Evolutionary conservation across 345 rosid genomes (phyloP).

Genomic region (Salix exigua): DNA sequence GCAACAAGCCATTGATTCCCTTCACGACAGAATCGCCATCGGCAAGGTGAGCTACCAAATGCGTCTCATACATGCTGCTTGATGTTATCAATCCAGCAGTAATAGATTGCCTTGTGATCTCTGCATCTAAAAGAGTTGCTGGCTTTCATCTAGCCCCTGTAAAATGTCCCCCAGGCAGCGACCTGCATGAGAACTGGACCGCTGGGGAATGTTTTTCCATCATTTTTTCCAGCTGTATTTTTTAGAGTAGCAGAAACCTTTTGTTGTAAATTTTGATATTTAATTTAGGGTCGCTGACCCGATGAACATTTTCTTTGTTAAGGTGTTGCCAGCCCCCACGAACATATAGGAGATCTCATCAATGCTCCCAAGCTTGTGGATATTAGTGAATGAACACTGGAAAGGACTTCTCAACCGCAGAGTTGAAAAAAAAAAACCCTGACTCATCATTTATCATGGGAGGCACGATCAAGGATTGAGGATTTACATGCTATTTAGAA

Average conservation of each 20-base stretch:
- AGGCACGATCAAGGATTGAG: too few relatives aligned
- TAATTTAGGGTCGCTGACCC: not conserved
- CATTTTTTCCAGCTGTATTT: not conserved
- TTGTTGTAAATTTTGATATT: not conserved
- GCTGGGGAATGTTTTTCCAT: not conserved
- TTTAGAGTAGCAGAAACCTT: not conserved
- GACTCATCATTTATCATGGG: too few relatives aligned
- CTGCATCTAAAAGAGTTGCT: not conserved
- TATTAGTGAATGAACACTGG: too few relatives aligned
- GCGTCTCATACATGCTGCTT: not conserved
- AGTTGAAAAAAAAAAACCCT: too few relatives aligned
- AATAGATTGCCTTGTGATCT: not conserved
- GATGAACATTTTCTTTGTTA: too few relatives aligned
- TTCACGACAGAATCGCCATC: not conserved
- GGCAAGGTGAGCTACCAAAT: not conserved
- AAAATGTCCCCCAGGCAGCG: not conserved
- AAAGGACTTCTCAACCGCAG: too few relatives aligned
- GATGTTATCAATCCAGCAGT: not conserved
- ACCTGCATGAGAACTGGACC: not conserved
- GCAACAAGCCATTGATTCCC: conserved; percentile 68
- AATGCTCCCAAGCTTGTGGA: not conserved
- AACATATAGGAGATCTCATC: not conserved
- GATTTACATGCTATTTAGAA: too few relatives aligned
- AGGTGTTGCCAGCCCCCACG: too few relatives aligned
- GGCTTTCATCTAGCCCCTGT: not conserved